A percentile compares a stretch with the other conserved stretches of the same genome.
Conservation (phyloP, 2,329 filamentous ascomycete genomes). For the Didymella arachidicola region DNA sequence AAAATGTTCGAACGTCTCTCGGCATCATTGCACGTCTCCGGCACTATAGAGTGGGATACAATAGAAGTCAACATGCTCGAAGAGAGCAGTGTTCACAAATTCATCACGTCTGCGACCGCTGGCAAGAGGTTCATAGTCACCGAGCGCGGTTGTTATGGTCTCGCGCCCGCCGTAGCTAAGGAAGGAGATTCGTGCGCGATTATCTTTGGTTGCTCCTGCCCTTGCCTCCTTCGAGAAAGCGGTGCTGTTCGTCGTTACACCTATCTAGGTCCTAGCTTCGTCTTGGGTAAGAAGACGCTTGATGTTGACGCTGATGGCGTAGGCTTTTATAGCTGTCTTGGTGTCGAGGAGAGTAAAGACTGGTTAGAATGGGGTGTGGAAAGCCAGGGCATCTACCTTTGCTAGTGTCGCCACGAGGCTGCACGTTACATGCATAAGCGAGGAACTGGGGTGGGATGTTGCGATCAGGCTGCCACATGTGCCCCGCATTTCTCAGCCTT, state of each 20-base stretch:
- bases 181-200: conserved; percentile 16
- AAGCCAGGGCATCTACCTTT: conserved; percentile 20
- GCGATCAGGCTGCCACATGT: too few relatives aligned
- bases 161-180: conserved; percentile 9
- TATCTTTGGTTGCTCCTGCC: conserved; percentile 17
- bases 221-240: conserved; percentile 10
- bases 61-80: background rate
- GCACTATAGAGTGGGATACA: background rate
- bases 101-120: conserved; percentile 9
- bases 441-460: too few relatives aligned
- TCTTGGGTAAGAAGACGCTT: background rate
- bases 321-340: conserved; percentile 14
- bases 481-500: too few relatives aligned
- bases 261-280: conserved; percentile 1
- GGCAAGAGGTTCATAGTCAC: conserved; percentile 16
- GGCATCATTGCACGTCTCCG: background rate
- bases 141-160: conserved; percentile 13
- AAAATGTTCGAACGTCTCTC: background rate
- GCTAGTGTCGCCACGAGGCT: background rate
- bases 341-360: conserved; percentile 20
- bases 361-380: conserved; percentile 22
- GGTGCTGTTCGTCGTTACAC: background rate
- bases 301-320: conserved; percentile 2
- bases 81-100: conserved; percentile 2
- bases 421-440: too few relatives aligned